These are phyloP conservation scores for Biscutella auriculata DNA, from an alignment of 441 rosid species.

Conservation along the genomic window DNA sequence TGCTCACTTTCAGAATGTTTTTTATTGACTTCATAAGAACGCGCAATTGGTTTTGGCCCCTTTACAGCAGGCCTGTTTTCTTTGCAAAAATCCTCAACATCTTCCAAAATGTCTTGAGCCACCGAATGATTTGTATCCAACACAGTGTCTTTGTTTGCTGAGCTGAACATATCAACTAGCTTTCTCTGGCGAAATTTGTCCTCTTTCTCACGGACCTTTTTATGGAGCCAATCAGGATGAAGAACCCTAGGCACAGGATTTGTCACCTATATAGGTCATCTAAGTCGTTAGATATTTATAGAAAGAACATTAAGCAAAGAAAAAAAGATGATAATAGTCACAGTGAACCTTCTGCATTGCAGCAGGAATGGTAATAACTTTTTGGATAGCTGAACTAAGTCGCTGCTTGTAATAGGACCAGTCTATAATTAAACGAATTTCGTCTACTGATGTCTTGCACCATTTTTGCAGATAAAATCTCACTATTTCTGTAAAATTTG, in stretches of 20 bases:
- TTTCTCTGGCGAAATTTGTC: constrained; percentile 87
- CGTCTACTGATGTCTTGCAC: constrained; percentile 78
- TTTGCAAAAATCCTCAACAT: constrained; percentile 72
- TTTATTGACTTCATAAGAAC: constrained; percentile 38
- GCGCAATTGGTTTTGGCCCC: constrained; percentile 65
- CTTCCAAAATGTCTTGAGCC: constrained; percentile 36
- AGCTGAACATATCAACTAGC: constrained; percentile 57
- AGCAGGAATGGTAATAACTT: constrained; percentile 93
- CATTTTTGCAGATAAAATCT: constrained; percentile 75
- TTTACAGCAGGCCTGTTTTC: constrained; percentile 32
- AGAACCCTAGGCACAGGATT: constrained; percentile 97
- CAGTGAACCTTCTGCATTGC: constrained; percentile 93
- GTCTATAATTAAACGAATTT: constrained; percentile 77
- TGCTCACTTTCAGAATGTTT: constrained; percentile 20
- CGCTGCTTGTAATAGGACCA: constrained; percentile 97
- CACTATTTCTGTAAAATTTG: constrained; percentile 46
- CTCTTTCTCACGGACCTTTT: constrained; percentile 88
- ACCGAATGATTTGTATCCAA: constrained; percentile 18
- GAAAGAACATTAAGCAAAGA: constrained; percentile 8
- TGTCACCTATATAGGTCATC: constrained; percentile 46
- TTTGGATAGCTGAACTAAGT: constrained; percentile 87
- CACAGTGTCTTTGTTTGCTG: constrained; percentile 29
- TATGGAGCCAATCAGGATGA: constrained; percentile 98
- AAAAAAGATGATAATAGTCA: constrained; percentile 8
- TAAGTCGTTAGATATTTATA: constrained; percentile 17